These are phyloP conservation scores for Trypanosoma melophagium DNA, from an alignment of 208 protist species.

Conservation along the genomic window DNA sequence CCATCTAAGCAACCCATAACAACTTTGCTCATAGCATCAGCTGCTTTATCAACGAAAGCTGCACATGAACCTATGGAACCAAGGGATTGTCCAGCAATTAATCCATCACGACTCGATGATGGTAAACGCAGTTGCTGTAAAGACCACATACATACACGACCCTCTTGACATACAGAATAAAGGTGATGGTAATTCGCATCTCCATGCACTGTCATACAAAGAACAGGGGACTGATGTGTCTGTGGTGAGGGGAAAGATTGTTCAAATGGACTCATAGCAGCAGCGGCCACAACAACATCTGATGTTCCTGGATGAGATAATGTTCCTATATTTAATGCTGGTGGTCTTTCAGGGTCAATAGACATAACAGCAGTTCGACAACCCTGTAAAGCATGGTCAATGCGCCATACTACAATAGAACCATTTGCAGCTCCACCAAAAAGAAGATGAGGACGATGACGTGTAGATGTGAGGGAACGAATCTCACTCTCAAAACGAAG, in stretches of 20 bases:
- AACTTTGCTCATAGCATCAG: slow-evolving; percentile 66
- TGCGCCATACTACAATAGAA: slow-evolving; percentile 20
- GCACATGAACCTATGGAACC: slow-evolving; percentile 47
- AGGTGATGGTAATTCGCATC: slow-evolving; percentile 63
- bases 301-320: neutral
- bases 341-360: neutral
- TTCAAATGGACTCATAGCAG: slow-evolving; percentile 9
- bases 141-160: slow-evolving; percentile 66
- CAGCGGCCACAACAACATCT: neutral
- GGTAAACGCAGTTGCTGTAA: slow-evolving; percentile 39
- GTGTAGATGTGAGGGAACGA: slow-evolving; percentile 20
- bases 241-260: slow-evolving; percentile 63
- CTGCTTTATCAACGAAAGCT: slow-evolving; percentile 41
- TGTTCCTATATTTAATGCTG: neutral
- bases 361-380: neutral
- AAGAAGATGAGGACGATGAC: slow-evolving; percentile 16
- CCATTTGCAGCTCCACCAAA: slow-evolving; percentile 31
- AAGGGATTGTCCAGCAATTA: slow-evolving; percentile 44
- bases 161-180: slow-evolving; percentile 70
- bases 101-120: slow-evolving; percentile 40
- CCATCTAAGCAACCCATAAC: slow-evolving; percentile 64
- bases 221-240: slow-evolving; percentile 50
- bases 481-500: slow-evolving; percentile 22
- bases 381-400: slow-evolving; percentile 20
- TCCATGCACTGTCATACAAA: slow-evolving; percentile 60